These are phyloP conservation scores for Ogataea saltuana DNA, from an alignment of 805 yeast species.

Conservation along the genomic window DNA sequence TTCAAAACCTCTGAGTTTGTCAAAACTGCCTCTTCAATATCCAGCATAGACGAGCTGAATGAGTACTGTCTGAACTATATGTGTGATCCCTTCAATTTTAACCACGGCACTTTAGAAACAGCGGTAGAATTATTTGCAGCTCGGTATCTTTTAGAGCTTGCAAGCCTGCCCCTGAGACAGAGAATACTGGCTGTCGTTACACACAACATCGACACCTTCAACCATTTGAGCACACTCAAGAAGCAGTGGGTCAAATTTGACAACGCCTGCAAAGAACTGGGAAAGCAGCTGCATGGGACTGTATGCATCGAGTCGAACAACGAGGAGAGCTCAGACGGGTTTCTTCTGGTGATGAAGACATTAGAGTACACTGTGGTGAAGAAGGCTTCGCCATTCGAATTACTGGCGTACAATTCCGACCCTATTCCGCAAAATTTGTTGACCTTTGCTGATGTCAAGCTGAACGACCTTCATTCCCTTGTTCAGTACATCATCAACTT, in stretches of 20 bases:
- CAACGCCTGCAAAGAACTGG: conserved; percentile 70
- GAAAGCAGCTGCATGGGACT: conserved; percentile 59
- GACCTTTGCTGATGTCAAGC: conserved; percentile 10
- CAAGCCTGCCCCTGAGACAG: conserved; percentile 34
- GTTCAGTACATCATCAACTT: conserved; percentile 37
- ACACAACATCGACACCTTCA: conserved; percentile 31
- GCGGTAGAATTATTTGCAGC: conserved; percentile 35
- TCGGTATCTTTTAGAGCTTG: conserved; percentile 13
- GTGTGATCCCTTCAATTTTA: conserved; percentile 51
- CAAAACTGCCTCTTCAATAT: conserved; percentile 11
- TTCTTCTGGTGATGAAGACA: conserved; percentile 38
- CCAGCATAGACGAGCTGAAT: conserved; percentile 20
- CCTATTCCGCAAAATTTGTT: conserved; percentile 5
- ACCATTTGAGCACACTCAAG: conserved; percentile 39
- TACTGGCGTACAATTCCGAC: conserved; percentile 31
- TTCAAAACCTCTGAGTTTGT: conserved; percentile 13
- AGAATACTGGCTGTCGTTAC: conserved; percentile 33
- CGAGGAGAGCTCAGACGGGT: conserved; percentile 26
- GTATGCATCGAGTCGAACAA: conserved; percentile 48
- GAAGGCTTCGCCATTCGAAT: conserved; percentile 36
- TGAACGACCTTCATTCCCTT: conserved; percentile 23
- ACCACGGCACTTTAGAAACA: conserved; percentile 49
- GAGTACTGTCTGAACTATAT: conserved; percentile 47
- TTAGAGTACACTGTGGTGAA: conserved; percentile 38
- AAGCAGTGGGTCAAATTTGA: conserved; percentile 70